Evolutionary conservation across 306 rosid species (phyloP), one percentile per base, ranked within the genome.

Genomic region (Spatholobus suberectus): DNA sequence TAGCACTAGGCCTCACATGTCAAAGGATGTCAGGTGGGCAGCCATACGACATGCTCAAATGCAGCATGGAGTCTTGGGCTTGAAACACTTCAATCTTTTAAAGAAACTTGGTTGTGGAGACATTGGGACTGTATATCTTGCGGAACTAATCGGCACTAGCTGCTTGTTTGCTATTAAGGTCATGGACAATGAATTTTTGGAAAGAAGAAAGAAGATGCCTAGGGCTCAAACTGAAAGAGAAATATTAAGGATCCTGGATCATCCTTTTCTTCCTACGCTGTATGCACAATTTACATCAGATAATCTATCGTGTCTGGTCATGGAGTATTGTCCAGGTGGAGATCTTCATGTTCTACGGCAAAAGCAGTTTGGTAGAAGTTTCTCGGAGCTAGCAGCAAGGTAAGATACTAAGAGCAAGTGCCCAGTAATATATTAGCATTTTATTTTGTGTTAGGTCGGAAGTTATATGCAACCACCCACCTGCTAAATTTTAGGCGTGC

Each of bases 271-370:
- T 79, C 99, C 99, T 6, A 96, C 99, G 41, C 81, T 96, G 34
- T 96, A 91, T 90, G 86, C 91, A 32, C 98, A 96, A 73, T 96
- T 96, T 66, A 90, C 98, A 38, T 89, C 98, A 54, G 98, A 94
- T 89, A 96, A 94, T 84, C 85, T 96, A 73, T 92, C 99, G n/a
- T 96, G 99, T 82, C 88, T 96, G 70, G 92, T 94, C 81, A 96
- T 92, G 99, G 99, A 96, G 88, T 94, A 89, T 85, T 96, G 99
- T 86, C 99, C 99, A 63, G 99, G 99, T 10, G 99, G 99, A 82
- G 99, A 96, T 89, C 99, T 96, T 81, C 99, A 96, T 77, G 99
- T 94, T 81, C 89, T 96, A 32, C 88, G 99, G 75, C 99, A 96
- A 90, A 94, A 87, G 89, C 99, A 96, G 87, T 87, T 68, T 21